These are phyloP conservation scores for Ophiocordyceps camponoti-rufipedis DNA, from an alignment of 2,329 filamentous ascomycete species.

Conservation along the genomic window DNA sequence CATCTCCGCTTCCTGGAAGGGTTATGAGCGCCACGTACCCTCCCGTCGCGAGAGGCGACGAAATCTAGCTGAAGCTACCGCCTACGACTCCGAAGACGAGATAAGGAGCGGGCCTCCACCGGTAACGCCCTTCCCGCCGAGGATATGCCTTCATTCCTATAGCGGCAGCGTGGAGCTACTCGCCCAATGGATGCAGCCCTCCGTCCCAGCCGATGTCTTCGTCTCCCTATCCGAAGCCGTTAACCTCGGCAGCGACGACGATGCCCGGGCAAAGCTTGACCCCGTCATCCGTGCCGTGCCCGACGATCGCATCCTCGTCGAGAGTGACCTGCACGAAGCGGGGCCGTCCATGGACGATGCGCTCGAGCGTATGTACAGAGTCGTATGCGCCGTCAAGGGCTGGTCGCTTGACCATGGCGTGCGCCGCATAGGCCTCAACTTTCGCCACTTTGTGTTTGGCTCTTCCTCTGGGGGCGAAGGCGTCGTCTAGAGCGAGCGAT, in stretches of 20 bases:
- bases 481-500: background rate
- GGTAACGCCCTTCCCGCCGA: conserved; percentile 55
- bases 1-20: conserved; percentile 49
- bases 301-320: conserved; percentile 61
- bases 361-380: conserved; percentile 58
- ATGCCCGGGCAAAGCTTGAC: conserved; percentile 29
- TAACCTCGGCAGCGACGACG: conserved; percentile 44
- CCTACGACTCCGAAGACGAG: conserved; percentile 20
- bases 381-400: conserved; percentile 57
- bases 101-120: conserved; percentile 13
- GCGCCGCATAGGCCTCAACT: conserved; percentile 51
- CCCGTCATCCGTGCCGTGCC: conserved; percentile 56
- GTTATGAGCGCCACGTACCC: conserved; percentile 42
- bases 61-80: background rate
- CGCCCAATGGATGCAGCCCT: conserved; percentile 56
- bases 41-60: conserved; percentile 39
- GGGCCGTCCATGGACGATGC: conserved; percentile 63
- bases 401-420: conserved; percentile 64
- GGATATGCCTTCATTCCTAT: conserved; percentile 89
- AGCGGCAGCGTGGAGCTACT: conserved; percentile 60
- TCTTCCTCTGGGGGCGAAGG: conserved; percentile 10
- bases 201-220: conserved; percentile 59
- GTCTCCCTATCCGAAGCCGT: conserved; percentile 79
- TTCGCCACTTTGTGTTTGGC: conserved; percentile 58
- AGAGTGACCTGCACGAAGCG: conserved; percentile 78